Evolutionary conservation across 2,329 filamentous ascomycete genomes (phyloP), one percentile per base, ranked within the genome.

Genomic region (Aureobasidium melanogenum): DNA sequence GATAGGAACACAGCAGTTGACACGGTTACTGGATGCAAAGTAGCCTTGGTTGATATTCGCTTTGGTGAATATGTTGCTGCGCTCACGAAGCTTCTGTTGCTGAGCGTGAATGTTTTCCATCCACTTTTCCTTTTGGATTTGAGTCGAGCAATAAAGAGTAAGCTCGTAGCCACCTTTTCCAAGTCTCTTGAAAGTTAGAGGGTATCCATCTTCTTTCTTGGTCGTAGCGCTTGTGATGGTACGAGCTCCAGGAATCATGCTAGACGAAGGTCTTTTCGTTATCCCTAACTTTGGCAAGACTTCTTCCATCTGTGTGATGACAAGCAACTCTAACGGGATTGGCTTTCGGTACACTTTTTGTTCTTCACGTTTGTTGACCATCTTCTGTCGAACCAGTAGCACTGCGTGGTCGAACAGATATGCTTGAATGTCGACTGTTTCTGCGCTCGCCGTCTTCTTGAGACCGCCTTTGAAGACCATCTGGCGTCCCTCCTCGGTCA

Each of bases 341-440:
- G 94, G 94, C 78, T 92, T 90, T 69, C 91, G 85, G 75, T 97
- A 97, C 0, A 96, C 94, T 72, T 95, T 94, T 64, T 95, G 87
- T 71, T 97, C 93, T 73, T 99, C 94, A 46, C 84, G 84, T 78
- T 97, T 97, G 73, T 94, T 96, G 63, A 89, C 88, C 63, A 88
- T 87, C 77, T 97, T 99, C 66, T 92, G 87, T 57, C 92, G 84
- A 66, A 97, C 94, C 43, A 99, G 82, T 38, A 99, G 80, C 57
- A 99, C 88, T 3, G 94, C 93, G 72, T 99, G 94, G 70, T 99
- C 94, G 71, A 99, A 97, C 26, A 99, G 81, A 77, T 95, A 99
- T 17, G 91, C 92, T 22, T 91, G 94, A 47, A 99, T 93, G 69
- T 97, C 93, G 0, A 88, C 76, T 28, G 70, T 85, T 50, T 85